Evolutionary conservation across 805 yeast genomes (phyloP).

Genomic region (Cyberlindnera japonica): DNA sequence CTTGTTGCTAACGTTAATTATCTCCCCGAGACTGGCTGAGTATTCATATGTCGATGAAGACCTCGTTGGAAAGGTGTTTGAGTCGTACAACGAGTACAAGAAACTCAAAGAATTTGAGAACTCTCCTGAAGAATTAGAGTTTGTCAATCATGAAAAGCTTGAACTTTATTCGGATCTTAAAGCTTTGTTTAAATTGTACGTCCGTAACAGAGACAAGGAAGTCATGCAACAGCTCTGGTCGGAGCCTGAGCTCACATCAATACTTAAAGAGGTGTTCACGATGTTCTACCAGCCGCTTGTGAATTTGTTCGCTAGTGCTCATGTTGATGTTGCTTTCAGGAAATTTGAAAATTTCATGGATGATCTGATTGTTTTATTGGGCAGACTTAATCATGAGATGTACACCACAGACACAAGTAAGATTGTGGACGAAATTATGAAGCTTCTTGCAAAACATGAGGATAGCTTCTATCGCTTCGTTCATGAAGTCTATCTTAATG

Average conservation of each 20-base stretch:
- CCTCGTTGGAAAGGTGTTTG: constrained; percentile 21
- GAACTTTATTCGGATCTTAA: constrained; percentile 49
- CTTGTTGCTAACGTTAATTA: constrained; percentile 19
- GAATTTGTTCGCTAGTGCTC: constrained; percentile 60
- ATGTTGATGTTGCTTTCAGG: constrained; percentile 60
- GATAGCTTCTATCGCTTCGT: constrained; percentile 69
- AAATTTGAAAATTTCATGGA: constrained; percentile 62
- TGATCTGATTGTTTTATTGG: constrained; percentile 60
- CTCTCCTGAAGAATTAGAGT: constrained; percentile 18
- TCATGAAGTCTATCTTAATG: constrained; percentile 79
- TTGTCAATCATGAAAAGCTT: constrained; percentile 23
- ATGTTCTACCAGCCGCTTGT: constrained; percentile 74
- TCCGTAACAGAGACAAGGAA: constrained; percentile 73
- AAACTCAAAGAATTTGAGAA: constrained; percentile 24
- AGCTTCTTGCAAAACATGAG: constrained; percentile 67
- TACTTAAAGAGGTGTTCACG: constrained; percentile 69
- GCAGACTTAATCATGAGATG: constrained; percentile 44
- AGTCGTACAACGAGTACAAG: constrained; percentile 26
- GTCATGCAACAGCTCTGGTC: constrained; percentile 75
- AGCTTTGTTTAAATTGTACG: constrained; percentile 57
- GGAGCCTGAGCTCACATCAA: constrained; percentile 74
- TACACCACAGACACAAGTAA: constrained; percentile 52
- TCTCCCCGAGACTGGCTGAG: constrained; percentile 23
- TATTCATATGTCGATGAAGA: constrained; percentile 14
- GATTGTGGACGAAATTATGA: constrained; percentile 63